Evolutionary conservation across 495 filamentous ascomycete species (phyloP).

Genomic region (Aspergillus nidulans): DNA sequence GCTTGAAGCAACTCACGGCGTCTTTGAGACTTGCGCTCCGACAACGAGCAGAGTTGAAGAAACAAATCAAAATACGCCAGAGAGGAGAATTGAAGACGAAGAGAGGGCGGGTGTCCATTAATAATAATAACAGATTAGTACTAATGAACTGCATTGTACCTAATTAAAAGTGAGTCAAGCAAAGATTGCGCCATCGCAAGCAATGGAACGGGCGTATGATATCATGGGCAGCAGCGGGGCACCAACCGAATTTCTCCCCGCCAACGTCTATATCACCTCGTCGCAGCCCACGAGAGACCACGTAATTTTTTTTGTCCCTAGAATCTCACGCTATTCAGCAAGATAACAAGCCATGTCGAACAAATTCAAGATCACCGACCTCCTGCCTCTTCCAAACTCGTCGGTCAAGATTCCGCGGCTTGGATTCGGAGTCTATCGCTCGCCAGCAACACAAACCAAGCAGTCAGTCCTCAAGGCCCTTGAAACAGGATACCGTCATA

Average conservation of each 20-base stretch:
- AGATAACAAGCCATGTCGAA: constrained; percentile 23
- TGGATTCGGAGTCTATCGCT: constrained; percentile 73
- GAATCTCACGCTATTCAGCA: background rate
- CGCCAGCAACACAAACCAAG: constrained; percentile 45
- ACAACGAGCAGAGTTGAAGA: background rate
- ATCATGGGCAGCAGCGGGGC: constrained; percentile 23
- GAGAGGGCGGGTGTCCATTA: background rate
- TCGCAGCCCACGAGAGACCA: constrained; percentile 5
- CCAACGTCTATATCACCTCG: constrained; percentile 2
- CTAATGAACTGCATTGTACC: background rate
- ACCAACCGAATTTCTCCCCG: constrained; percentile 6
- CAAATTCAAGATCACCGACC: constrained; percentile 47
- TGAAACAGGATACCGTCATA: constrained; percentile 61
- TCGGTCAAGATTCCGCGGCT: constrained; percentile 55
- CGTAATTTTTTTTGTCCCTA: background rate
- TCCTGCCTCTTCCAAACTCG: constrained; percentile 52
- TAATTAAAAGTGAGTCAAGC: background rate
- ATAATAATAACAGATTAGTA: background rate
- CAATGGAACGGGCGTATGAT: constrained; percentile 18
- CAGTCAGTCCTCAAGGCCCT: constrained; percentile 59
- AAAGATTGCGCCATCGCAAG: constrained; percentile 10
- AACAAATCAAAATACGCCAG: background rate
- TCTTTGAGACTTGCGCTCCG: background rate
- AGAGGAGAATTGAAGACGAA: background rate
- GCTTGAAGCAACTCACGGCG: too few species aligned